phyloP scores from a whole-genome alignment of 768 basidiomycete genomes.

The Tricholoma flavovirens region DNA sequence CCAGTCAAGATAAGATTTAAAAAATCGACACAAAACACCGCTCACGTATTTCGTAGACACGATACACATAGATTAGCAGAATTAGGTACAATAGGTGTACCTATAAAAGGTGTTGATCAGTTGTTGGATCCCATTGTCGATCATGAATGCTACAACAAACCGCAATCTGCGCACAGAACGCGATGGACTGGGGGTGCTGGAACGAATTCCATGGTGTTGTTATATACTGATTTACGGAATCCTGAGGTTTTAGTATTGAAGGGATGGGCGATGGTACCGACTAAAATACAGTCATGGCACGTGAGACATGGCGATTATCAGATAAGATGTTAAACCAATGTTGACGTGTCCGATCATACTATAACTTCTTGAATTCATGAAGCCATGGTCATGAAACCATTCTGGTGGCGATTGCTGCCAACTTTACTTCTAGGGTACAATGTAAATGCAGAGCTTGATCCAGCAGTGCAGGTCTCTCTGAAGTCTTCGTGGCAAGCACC shows the following conservation, averaged over 20 bases:
- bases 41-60: slow-evolving; percentile 83
- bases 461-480: slow-evolving; percentile 55
- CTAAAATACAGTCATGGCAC: too few relatives aligned
- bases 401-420: not conserved
- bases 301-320: too few relatives aligned
- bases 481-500: slow-evolving; percentile 65
- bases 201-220: slow-evolving; percentile 68
- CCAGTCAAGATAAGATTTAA: not conserved
- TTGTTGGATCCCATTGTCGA: slow-evolving; percentile 1
- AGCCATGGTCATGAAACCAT: not conserved
- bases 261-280: too few relatives aligned
- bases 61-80: slow-evolving; percentile 89
- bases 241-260: too few relatives aligned
- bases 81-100: slow-evolving; percentile 84
- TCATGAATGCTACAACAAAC: slow-evolving; percentile 30
- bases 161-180: slow-evolving; percentile 87
- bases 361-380: too few relatives aligned
- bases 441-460: slow-evolving; percentile 13
- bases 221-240: not conserved
- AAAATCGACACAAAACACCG: slow-evolving; percentile 1
- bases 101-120: slow-evolving; percentile 28
- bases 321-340: too few relatives aligned
- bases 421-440: not conserved
- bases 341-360: too few relatives aligned
- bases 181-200: slow-evolving; percentile 72